Evolutionary conservation across 2,329 filamentous ascomycete species (phyloP), one percentile per base, ranked within the genome.

Genomic region (Fusarium solani-melongenae): DNA sequence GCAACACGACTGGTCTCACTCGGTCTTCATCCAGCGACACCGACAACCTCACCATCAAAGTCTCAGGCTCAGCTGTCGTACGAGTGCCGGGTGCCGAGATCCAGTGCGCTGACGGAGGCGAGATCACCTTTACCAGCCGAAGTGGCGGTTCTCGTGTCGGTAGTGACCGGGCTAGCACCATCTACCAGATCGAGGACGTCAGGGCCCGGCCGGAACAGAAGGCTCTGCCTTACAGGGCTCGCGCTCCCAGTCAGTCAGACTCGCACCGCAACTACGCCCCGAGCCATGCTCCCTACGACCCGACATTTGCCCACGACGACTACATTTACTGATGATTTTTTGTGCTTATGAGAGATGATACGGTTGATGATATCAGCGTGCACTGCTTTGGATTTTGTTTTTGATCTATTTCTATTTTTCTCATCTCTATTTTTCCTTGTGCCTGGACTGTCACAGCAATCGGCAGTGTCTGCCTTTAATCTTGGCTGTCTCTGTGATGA

Each of bases 31-130:
- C 81, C 4, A 87, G 85, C 66, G 85, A 86, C 60, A 86, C 89
- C 63, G 89, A 91, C 39, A 89, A 91, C 69, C 84, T 91, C 65
- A 92, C 89, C 17, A 91, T 92, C 79, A 89, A 89, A 72, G 84
- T 92, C 55, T 87, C 85, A 27, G 88, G 88, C 14, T 84, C 84
- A 34, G 86, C 88, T n/a, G 83, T 87, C 24, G 86, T 92, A 64
- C 86, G 87, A 71, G 84, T 91, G 29, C 87, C 87, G 39, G 86
- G 87, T 31, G 84, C 89, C 11, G 88, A 90, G 78, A 90, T 92
- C 75, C 86, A 89, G 73, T 90, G 88, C 77, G 83, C 79, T 41
- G 87, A 90, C 58, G 89, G 89, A 39, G 89, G 89, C 24, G 89
- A 91, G 75, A 89, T 92, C 74, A 90, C 87, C 71, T 87, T 91